Percentiles rank a stretch among this genome's conserved stretches.
Conservation (phyloP, 257 asterid species). For the Mentha longifolia region DNA sequence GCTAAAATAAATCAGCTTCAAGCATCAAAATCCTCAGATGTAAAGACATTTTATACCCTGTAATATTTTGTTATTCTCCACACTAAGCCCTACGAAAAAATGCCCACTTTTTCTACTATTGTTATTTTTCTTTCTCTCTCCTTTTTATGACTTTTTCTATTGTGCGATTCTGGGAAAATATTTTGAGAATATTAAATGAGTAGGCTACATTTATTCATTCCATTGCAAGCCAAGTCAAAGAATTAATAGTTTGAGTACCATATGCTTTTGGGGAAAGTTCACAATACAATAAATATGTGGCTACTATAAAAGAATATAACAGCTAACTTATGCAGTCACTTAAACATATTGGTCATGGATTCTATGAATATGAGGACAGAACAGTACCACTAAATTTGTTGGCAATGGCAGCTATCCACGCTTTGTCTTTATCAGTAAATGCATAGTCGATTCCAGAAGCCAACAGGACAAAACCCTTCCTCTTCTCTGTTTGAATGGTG, state of each 20-base stretch:
- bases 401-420: conserved; percentile 80
- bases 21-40: too few species aligned
- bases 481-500: conserved; percentile 39
- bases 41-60: too few species aligned
- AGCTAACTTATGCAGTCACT: conserved; percentile 16
- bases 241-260: neutral
- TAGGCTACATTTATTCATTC: neutral
- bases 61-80: too few species aligned
- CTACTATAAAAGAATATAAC: conserved; percentile 12
- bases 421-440: conserved; percentile 64
- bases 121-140: conserved; percentile 1
- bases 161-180: too few species aligned
- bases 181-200: neutral
- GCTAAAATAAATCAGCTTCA: neutral
- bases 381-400: conserved; percentile 63
- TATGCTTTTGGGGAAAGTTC: neutral
- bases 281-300: neutral
- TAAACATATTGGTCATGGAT: neutral
- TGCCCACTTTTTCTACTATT: neutral
- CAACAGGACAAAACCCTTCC: conserved; percentile 67
- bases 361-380: conserved; percentile 25
- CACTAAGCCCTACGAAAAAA: neutral
- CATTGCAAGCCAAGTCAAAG: neutral
- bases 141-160: too few species aligned
- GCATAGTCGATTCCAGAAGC: conserved; percentile 76